Percentiles rank a stretch among this genome's conserved stretches.
Evolutionary conservation across 2,329 filamentous ascomycete species (phyloP).

Genomic region (Penicillium rolfsii): DNA sequence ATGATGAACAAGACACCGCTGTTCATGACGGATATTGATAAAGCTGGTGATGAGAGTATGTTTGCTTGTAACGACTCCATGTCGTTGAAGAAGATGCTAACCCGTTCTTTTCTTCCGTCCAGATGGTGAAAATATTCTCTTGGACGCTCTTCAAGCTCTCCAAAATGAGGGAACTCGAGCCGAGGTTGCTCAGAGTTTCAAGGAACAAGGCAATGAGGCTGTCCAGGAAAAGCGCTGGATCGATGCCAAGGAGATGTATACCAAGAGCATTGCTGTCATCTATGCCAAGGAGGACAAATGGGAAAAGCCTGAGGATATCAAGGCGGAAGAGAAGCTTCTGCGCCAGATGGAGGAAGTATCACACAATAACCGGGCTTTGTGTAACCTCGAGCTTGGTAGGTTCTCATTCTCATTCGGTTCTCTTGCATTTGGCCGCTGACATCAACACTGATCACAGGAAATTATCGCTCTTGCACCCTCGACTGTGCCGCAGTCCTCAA

Average conservation of each 20-base stretch:
- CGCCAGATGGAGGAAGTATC: conserved; percentile 71
- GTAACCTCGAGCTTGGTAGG: conserved; percentile 78
- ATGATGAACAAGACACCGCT: conserved; percentile 75
- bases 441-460: conserved; percentile 55
- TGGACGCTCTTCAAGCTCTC: conserved; percentile 86
- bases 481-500: conserved; percentile 81
- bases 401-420: conserved; percentile 12
- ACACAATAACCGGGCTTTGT: conserved; percentile 85
- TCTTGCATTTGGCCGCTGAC: background rate
- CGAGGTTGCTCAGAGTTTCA: conserved; percentile 82
- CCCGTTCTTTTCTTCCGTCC: conserved; percentile 8
- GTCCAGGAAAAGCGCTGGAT: conserved; percentile 73
- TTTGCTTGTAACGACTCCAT: background rate
- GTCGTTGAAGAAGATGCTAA: conserved; percentile 3
- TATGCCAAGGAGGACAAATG: conserved; percentile 62
- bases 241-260: conserved; percentile 90
- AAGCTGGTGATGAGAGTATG: conserved; percentile 59
- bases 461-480: conserved; percentile 82
- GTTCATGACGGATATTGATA: conserved; percentile 90
- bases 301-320: conserved; percentile 55
- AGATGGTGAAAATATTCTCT: conserved; percentile 73
- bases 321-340: conserved; percentile 66
- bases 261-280: conserved; percentile 77
- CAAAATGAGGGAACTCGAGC: conserved; percentile 89
- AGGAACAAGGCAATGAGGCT: conserved; percentile 88